phyloP scores from a whole-genome alignment of 75 land plant species.

The Ceratopteris richardii region DNA sequence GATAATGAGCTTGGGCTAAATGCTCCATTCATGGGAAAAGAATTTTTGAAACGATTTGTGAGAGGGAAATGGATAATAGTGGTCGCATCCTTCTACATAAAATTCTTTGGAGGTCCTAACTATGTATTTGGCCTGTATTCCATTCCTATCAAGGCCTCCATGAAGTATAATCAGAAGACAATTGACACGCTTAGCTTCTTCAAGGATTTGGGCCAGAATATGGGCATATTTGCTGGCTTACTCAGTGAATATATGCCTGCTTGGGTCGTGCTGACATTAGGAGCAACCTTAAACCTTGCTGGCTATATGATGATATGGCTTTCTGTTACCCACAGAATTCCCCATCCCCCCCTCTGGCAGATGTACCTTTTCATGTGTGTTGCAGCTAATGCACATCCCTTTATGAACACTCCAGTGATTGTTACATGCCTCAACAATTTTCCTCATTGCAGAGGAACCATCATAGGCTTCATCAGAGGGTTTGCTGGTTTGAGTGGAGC shows the following conservation, averaged over 20 bases:
- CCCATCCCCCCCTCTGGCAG: conserved; percentile 42
- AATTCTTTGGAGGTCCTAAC: conserved; percentile 24
- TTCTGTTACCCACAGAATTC: conserved; percentile 30
- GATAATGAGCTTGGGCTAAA: too few species aligned
- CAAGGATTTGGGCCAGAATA: conserved; percentile 48
- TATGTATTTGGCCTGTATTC: conserved; percentile 53
- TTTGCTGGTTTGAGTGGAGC: conserved; percentile 73
- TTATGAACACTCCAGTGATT: conserved; percentile 41
- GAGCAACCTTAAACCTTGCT: conserved; percentile 32
- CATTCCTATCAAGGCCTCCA: conserved; percentile 35
- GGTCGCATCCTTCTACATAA: conserved; percentile 12
- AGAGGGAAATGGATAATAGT: conserved; percentile 15
- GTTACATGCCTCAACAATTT: conserved; percentile 52
- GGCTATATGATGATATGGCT: conserved; percentile 60
- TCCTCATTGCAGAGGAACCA: conserved; percentile 46
- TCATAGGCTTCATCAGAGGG: conserved; percentile 69
- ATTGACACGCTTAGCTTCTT: conserved; percentile 39
- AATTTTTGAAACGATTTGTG: background rate
- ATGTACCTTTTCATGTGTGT: conserved; percentile 52
- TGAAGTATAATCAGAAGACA: conserved; percentile 42
- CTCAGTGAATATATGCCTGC: conserved; percentile 40
- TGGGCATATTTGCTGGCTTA: conserved; percentile 51
- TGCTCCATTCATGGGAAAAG: too few species aligned
- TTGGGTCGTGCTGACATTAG: conserved; percentile 41
- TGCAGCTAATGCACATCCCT: conserved; percentile 47